Evolutionary conservation across 2,329 filamentous ascomycete species (phyloP), one percentile per base, ranked within the genome.

Genomic region (Penicillium vulpinum): DNA sequence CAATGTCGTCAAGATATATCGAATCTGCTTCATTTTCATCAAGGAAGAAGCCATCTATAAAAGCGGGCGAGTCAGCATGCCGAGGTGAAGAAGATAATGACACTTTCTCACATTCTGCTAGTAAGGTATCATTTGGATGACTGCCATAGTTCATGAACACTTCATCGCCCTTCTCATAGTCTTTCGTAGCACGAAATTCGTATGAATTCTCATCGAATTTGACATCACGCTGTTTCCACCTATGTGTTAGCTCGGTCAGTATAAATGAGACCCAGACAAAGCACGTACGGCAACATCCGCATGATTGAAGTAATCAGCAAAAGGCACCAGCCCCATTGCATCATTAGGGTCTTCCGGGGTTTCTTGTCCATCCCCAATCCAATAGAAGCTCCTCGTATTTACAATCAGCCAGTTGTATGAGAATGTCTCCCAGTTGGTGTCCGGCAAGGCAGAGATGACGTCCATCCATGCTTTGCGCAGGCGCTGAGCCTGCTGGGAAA

Each of bases 351-450:
- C 71, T 48, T 73, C 70, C 1, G 72, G 72, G 4, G 67, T 56
- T 26, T 75, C 66, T 62, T 62, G 69, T 41, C 67, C 78, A 9
- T 74, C 74, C 46, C 72, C 77, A 40, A 82, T 75, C 76, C 82
- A 86, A 66, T 83, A 85, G 65, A 87, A 87, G 26, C 81, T 82
- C 62, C 85, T 75, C 1, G 83, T 85, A 62, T 85, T 85, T 16
- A 85, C 80, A 55, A 86, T 80, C 22, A 85, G 74, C 85, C 85
- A 88, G 63, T 80, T 77, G 67, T 86, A 85, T 5, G 75, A 74
- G 61, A 81, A 86, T 2, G 67, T 65, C 8, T 75, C 62, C 67
- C 76, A 76, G 10, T 77, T 68, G 0, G 73, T 70, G 1, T 74
- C 65, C 0, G 81, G 79, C 33, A 81, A 80, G 0, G 76, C 74